Evolutionary conservation across 148 eudicot genomes (phyloP), one percentile per base, ranked within the genome.

Genomic region (Agrostemma githago): DNA sequence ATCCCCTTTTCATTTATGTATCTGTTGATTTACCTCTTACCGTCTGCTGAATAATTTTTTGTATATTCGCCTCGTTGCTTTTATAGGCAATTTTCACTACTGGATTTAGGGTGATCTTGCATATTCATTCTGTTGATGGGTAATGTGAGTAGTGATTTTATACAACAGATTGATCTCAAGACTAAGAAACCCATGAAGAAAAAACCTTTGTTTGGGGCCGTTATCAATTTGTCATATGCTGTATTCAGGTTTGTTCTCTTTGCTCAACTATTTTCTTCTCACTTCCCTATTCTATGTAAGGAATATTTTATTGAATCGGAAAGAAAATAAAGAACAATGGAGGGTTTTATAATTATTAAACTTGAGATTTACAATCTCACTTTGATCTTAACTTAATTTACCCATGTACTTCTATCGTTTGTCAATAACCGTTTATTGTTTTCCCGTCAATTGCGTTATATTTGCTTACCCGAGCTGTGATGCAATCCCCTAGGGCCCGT

Each of bases 21-120:
- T 6, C 7, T 20, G 17, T 20, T 39, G 71, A 16, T 17, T 2
- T 41, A 17, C 42, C 46, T 60, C 34, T 12, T 34, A 62, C 4
- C 37, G 38, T 42, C 68, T 1, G 39, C 12, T 16, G 15, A 39
- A 20, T n/a, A 26, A 4, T 1, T 40, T 7, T 16, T 64, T 44
- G 5, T 73, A 59, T 12, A 9, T 53, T 19, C 48, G 12, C 19
- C n/a, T 15, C 14, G 34, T 41, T 7, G 17, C 54, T 73, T 12
- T 66, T 19, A 2, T 73, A 95, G 99, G 99, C 97, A 40, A 95
- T 95, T 74, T 95, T 92, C 77, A 92, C 94, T 61, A 94, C 99
- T 83, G 99, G 99, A n/a, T 95, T 90, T 83, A 95, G 88, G 84
- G 99, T 97, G 71, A 87, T 95, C 58, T 79, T 95, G 92, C 97